Evolutionary conservation across 495 filamentous ascomycete species (phyloP), one percentile per base, ranked within the genome.

Genomic region (Saxispiralis lemnorum): DNA sequence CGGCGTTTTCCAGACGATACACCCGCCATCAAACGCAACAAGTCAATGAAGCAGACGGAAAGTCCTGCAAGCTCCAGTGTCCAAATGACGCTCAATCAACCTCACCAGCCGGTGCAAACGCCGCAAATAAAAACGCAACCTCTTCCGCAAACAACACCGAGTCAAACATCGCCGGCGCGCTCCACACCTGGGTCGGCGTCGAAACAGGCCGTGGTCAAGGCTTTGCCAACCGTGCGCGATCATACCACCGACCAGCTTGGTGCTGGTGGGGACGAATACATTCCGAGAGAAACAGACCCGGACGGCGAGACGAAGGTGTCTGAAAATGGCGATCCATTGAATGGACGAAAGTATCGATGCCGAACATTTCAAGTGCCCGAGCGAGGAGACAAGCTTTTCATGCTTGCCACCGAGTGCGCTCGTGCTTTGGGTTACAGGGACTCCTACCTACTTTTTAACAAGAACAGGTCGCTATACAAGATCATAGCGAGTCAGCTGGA

Each of bases 361-460:
- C 70, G 88, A 44, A 95, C 87, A 0, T 99, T 99, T 57, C 74
- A 77, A 44, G 89, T 99, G 10, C 87, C 88, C 11, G 73, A 86
- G 49, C 71, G 92, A 42, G 83, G 82, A 2, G 77, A 83, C 38
- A 99, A 99, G 62, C 68, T 95, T 9, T 99, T 96, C 60, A 99
- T 99, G 89, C 73, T 96, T 34, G 89, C 89, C 35, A 99, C 89
- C 31, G 89, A 99, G 64, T 99, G 92, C 59, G 89, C 92, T 9
- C 72, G 89, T 39, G 88, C 95, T 6, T 66, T 99, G 19, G 83
- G 83, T 19, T 99, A 99, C 58, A 75, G 89, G 44, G 89, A 99
- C 59, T 99, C 92, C 13, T 99, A 99, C 60, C 64, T 99, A 37
- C 67, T 99, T 12, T 99, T 99, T 68, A 99, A 99, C 71, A 99